Conservation (phyloP, 345 rosid genomes). For the Angophora floribunda region DNA sequence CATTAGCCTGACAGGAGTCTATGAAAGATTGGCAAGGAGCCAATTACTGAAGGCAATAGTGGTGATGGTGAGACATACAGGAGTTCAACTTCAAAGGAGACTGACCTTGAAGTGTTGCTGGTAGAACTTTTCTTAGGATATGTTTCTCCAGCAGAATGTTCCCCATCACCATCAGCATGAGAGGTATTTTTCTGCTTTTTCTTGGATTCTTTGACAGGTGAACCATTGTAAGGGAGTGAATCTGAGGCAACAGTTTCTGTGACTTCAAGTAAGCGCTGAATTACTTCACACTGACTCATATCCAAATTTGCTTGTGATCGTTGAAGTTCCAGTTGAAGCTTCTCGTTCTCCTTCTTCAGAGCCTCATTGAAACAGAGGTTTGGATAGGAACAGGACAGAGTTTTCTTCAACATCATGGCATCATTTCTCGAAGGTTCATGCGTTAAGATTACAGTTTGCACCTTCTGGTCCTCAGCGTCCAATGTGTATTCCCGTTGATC, state of each 20-base stretch:
- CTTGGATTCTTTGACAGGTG: conserved; percentile 38
- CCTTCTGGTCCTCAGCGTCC: conserved; percentile 85
- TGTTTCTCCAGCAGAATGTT: conserved; percentile 29
- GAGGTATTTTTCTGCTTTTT: conserved; percentile 33
- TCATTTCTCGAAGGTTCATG: conserved; percentile 65
- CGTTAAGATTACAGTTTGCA: conserved; percentile 72
- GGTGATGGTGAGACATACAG: neutral
- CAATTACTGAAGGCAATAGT: neutral
- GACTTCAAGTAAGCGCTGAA: conserved; percentile 79
- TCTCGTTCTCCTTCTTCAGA: conserved; percentile 63
- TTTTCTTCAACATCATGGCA: conserved; percentile 62
- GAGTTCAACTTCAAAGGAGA: neutral
- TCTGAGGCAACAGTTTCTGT: conserved; percentile 54
- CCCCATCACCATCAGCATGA: conserved; percentile 29
- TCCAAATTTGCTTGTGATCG: conserved; percentile 76
- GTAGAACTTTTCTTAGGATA: conserved; percentile 37
- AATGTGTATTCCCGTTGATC: conserved; percentile 88
- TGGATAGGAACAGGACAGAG: conserved; percentile 84
- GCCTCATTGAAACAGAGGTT: conserved; percentile 79
- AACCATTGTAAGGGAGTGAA: conserved; percentile 26
- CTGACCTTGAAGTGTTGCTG: conserved; percentile 60
- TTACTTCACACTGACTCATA: conserved; percentile 80
- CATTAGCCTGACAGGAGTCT: neutral
- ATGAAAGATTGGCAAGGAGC: neutral
- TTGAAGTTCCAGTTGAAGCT: conserved; percentile 76